A percentile compares a stretch with the other conserved stretches of the same genome.
These are phyloP conservation scores for Casuarina equisetifolia DNA, from an alignment of 306 rosid genomes.

Conservation along the genomic window DNA sequence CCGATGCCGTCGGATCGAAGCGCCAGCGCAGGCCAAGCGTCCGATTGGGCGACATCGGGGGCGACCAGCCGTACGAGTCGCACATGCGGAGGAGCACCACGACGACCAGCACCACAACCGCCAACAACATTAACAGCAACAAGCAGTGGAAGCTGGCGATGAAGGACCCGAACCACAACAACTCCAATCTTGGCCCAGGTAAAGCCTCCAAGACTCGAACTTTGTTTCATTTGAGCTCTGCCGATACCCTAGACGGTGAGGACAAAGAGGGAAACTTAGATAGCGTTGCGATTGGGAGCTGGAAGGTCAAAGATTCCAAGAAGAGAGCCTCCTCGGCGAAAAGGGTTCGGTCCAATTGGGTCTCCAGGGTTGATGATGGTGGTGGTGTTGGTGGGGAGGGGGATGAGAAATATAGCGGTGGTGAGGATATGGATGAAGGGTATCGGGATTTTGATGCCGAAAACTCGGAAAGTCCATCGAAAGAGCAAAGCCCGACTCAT, in stretches of 20 bases:
- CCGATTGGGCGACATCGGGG: constrained; percentile 93
- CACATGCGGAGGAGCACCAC: constrained; percentile 50
- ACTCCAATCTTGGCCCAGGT: constrained; percentile 35
- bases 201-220: constrained; percentile 86
- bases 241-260: constrained; percentile 64
- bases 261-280: constrained; percentile 70
- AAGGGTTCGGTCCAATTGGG: constrained; percentile 89
- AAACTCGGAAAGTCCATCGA: constrained; percentile 72
- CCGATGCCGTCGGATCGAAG: constrained; percentile 69
- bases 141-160: constrained; percentile 66
- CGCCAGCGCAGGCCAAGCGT: constrained; percentile 92
- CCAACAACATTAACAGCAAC: neutral
- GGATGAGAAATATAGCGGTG: constrained; percentile 68
- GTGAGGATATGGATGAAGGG: constrained; percentile 69
- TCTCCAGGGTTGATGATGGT: constrained; percentile 59
- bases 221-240: constrained; percentile 64
- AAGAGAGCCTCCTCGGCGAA: constrained; percentile 64
- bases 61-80: constrained; percentile 78
- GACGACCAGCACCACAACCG: neutral
- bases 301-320: constrained; percentile 83
- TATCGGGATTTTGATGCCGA: constrained; percentile 73
- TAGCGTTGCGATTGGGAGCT: constrained; percentile 73
- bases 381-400: constrained; percentile 47
- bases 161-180: constrained; percentile 39
- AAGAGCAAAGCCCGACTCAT: constrained; percentile 66